phyloP scores from a whole-genome alignment of 2,329 filamentous ascomycete genomes.

The Bipolaris sorokiniana region DNA sequence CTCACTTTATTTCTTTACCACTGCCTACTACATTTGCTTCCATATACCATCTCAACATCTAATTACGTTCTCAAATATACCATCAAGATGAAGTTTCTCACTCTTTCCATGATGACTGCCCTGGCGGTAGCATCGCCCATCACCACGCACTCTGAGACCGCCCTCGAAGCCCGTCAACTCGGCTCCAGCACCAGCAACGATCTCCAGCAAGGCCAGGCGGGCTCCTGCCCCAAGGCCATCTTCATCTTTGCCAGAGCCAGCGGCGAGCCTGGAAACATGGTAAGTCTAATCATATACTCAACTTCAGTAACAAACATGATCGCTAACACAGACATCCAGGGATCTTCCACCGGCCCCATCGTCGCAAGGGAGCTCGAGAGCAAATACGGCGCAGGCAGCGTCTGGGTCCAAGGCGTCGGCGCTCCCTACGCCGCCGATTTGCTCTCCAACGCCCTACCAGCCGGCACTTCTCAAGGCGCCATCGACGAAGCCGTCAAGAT shows the following conservation, averaged over 20 bases:
- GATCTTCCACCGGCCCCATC: constrained; percentile 25
- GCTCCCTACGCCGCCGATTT: constrained; percentile 46
- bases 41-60: not conserved
- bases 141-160: constrained; percentile 11
- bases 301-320: no score
- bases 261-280: constrained; percentile 38
- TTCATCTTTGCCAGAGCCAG: constrained; percentile 39
- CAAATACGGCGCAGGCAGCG: constrained; percentile 29
- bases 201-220: constrained; percentile 28
- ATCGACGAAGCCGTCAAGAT: constrained; percentile 46
- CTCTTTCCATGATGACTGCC: constrained; percentile 21
- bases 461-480: constrained; percentile 41
- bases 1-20: not conserved
- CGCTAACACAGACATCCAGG: constrained; percentile 17
- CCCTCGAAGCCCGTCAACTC: constrained; percentile 24
- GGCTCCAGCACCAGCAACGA: constrained; percentile 24
- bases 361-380: constrained; percentile 30
- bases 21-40: not conserved
- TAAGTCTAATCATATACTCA: constrained; percentile 7
- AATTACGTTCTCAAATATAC: not conserved
- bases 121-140: constrained; percentile 23
- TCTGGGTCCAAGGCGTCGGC: constrained; percentile 46
- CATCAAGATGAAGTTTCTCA: constrained; percentile 32
- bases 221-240: constrained; percentile 33
- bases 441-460: constrained; percentile 40